A percentile compares a stretch with the other conserved stretches of the same genome.
These are phyloP conservation scores for Aureobasidium leucospermi DNA, from an alignment of 2,329 filamentous ascomycete species.

Conservation along the genomic window DNA sequence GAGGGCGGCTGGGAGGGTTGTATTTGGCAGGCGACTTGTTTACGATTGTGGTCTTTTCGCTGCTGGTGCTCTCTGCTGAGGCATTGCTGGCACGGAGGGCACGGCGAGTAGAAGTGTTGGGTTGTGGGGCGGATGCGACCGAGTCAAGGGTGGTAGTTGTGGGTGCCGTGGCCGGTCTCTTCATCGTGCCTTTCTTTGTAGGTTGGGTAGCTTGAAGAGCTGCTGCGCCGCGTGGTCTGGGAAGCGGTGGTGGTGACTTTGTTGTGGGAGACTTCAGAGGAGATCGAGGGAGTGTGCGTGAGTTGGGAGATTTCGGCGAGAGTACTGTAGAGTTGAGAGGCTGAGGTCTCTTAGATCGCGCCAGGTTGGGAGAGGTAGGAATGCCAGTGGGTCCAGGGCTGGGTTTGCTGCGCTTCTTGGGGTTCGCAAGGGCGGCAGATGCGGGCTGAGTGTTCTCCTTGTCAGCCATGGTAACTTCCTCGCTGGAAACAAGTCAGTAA, in stretches of 20 bases:
- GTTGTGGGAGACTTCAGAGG: conserved; percentile 39
- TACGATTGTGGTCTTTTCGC: conserved; percentile 55
- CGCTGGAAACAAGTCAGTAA: conserved; percentile 39
- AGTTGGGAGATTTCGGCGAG: conserved; percentile 77
- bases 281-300: conserved; percentile 56
- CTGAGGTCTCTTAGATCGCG: conserved; percentile 24
- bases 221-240: conserved; percentile 1
- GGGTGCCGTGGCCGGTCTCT: conserved; percentile 14
- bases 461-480: conserved; percentile 54
- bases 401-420: conserved; percentile 56
- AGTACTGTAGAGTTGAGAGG: conserved; percentile 53
- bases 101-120: conserved; percentile 23
- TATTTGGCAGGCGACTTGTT: conserved; percentile 34
- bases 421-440: conserved; percentile 48
- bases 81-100: conserved; percentile 4
- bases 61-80: conserved; percentile 47
- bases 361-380: conserved; percentile 21
- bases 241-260: conserved; percentile 16
- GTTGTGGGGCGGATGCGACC: conserved; percentile 54
- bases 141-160: conserved; percentile 39
- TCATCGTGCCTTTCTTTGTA: background rate
- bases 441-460: conserved; percentile 66
- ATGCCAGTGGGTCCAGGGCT: conserved; percentile 28
- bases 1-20: conserved; percentile 32
- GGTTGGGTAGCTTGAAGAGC: background rate